These are phyloP conservation scores for Hibiscus trionum DNA, from an alignment of 345 rosid species.

Conservation along the genomic window DNA sequence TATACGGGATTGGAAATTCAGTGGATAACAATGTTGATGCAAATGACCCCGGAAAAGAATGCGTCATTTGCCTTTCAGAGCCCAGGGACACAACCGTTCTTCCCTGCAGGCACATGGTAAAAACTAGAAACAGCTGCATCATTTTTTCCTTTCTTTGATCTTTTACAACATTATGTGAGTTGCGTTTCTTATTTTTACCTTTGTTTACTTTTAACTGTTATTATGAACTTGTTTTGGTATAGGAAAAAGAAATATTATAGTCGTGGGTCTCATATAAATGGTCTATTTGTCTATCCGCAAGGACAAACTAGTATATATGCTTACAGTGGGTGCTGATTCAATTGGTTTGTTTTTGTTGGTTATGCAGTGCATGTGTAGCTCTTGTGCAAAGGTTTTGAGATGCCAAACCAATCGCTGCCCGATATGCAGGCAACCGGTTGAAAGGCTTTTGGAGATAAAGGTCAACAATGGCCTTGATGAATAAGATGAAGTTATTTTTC, in stretches of 20 bases:
- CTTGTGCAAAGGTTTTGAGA: slow-evolving; percentile 92
- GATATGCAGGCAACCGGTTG: slow-evolving; percentile 90
- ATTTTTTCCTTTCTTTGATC: not conserved
- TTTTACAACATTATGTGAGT: not conserved
- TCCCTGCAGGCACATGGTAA: slow-evolving; percentile 97
- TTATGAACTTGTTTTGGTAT: no score
- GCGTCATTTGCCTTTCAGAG: slow-evolving; percentile 90
- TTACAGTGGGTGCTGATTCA: not conserved
- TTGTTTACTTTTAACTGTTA: not conserved
- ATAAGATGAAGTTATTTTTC: slow-evolving; percentile 16
- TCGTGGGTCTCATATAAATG: no score
- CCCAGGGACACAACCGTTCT: slow-evolving; percentile 91
- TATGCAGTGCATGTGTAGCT: slow-evolving; percentile 94
- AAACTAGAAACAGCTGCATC: not conserved
- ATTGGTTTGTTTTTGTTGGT: not conserved
- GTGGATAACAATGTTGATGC: slow-evolving; percentile 61
- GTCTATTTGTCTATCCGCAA: no score
- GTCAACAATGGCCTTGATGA: slow-evolving; percentile 49
- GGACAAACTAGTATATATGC: not conserved
- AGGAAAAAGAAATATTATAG: no score
- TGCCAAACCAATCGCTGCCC: slow-evolving; percentile 86
- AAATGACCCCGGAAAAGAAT: slow-evolving; percentile 81
- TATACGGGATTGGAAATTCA: slow-evolving; percentile 84
- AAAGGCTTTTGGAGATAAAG: slow-evolving; percentile 88
- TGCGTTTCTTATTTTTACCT: no score